Base-by-base conservation (phyloP, 2,329 filamentous ascomycete species). In the Talaromyces verruculosus region DNA sequence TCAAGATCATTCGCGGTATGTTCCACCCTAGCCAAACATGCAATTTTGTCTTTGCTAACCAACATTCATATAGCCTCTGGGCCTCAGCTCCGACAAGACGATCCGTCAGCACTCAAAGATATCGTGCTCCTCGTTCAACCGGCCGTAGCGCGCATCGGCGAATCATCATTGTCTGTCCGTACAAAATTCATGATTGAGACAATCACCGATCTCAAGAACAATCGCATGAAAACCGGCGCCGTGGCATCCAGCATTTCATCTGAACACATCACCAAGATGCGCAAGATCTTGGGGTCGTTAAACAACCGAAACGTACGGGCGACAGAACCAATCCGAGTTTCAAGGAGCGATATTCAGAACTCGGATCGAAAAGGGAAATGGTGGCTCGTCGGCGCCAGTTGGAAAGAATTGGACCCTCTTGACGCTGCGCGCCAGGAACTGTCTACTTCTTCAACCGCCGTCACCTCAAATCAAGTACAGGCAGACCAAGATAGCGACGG, bases 321-420 rank as follows among this genome's bases (percentile, higher is more conserved):
- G 7, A 89, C 87, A 3, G 91, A 96, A 67, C 92, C 95, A 3
- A 84, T 99, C 67, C 88, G 92, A 8, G 89, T 97, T 65, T 88
- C 91, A 11, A 84, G 97, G 3, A 84, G 85, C 43, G 95, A 99
- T 73, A 91, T 99, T 61, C 88, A 88, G 68, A 87, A 93, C 68
- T 89, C 90, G 0, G 91, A 94, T 47, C 94, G 91, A 75, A 91
- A 89, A 74, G 95, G 95, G 0, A 97, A 97, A 81, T 99, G 95
- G 95, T 99, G 95, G 95, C 87, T 98, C 22, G 91, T 98, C 5
- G 95, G 95, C 61, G 94, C 95, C n/a, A 97, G 93, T 77, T 97
- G 94, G 87, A 83, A 82, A 47, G 78, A 81, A 65, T 35, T 35
- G 1, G 75, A 80, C 51, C 75, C 76, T 19, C 74, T 81, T 1